Percentiles rank a stretch among this genome's conserved stretches.
Conservation (phyloP, 1,284 basidiomycete genomes). For the Volvariella surrecta region DNA sequence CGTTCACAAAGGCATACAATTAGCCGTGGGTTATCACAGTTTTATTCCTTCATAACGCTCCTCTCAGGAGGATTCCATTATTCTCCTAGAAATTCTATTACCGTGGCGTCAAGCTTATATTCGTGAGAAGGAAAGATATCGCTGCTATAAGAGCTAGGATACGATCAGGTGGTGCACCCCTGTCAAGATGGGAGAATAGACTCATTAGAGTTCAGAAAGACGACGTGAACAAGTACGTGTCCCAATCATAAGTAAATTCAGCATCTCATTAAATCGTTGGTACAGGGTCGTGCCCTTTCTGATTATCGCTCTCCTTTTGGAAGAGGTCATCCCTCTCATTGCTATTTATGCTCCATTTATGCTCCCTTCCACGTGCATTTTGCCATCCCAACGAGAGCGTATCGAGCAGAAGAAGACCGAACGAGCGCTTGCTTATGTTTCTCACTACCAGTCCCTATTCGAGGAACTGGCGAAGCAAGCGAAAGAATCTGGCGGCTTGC, state of each 20-base stretch:
- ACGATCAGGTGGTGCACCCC: constrained; percentile 41
- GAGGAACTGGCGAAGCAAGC: constrained; percentile 22
- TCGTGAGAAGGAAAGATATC: constrained; percentile 46
- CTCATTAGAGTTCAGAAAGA: constrained; percentile 55
- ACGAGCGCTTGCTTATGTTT: constrained; percentile 28
- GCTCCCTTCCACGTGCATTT: constrained; percentile 80
- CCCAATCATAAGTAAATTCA: constrained; percentile 1
- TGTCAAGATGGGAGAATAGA: constrained; percentile 57
- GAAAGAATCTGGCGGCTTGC: constrained; percentile 21
- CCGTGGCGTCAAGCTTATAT: constrained; percentile 62
- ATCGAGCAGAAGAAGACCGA: constrained; percentile 57
- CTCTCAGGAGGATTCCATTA: constrained; percentile 9
- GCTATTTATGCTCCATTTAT: constrained; percentile 82
- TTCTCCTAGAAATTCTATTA: constrained; percentile 67
- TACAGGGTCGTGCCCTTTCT: constrained; percentile 75
- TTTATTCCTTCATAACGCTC: background rate
- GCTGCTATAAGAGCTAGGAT: constrained; percentile 46
- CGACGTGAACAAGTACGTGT: constrained; percentile 59
- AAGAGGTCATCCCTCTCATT: constrained; percentile 78
- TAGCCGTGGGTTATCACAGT: constrained; percentile 43
- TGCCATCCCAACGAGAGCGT: constrained; percentile 74
- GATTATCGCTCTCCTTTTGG: constrained; percentile 64
- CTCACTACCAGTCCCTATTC: constrained; percentile 25
- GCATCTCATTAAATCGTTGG: constrained; percentile 5
- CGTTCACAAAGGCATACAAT: constrained; percentile 57